A percentile compares a stretch with the other conserved stretches of the same genome.
phyloP scores from a whole-genome alignment of 345 rosid genomes.

The Populus tremula region DNA sequence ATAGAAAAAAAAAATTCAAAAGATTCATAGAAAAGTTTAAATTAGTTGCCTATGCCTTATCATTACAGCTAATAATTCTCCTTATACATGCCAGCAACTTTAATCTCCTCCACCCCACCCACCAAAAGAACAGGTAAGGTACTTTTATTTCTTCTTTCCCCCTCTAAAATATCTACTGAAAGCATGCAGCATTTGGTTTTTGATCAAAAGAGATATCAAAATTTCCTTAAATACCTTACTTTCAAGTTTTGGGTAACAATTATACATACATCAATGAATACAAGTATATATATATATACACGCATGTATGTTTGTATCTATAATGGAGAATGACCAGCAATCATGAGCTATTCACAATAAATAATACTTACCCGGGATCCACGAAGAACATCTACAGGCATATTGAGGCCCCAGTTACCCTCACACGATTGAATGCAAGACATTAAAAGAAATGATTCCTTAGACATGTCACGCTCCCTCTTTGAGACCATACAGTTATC shows the following conservation, averaged over 20 bases:
- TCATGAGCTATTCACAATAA: background rate
- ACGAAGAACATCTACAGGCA: slow-evolving; percentile 49
- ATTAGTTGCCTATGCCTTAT: background rate
- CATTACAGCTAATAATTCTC: background rate
- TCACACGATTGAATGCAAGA: slow-evolving; percentile 36
- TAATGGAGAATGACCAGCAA: slow-evolving; percentile 1
- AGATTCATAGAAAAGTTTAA: background rate
- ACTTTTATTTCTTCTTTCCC: too few species aligned
- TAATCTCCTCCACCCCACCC: background rate
- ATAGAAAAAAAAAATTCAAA: background rate
- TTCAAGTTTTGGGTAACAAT: too few species aligned
- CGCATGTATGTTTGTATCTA: too few species aligned
- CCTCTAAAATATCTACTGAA: too few species aligned
- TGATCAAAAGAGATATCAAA: too few species aligned
- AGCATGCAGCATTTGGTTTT: too few species aligned
- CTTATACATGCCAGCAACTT: background rate
- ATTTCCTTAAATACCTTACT: too few species aligned
- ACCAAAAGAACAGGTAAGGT: background rate
- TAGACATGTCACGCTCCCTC: slow-evolving; percentile 41
- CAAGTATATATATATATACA: too few species aligned
- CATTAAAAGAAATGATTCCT: slow-evolving; percentile 43
- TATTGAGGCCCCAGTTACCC: slow-evolving; percentile 48
- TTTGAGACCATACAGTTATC: slow-evolving; percentile 40
- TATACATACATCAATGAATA: too few species aligned
- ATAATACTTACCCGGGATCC: slow-evolving; percentile 46